These are phyloP conservation scores for Fusarium veterinarium DNA, from an alignment of 2,329 filamentous ascomycete species.

Conservation along the genomic window DNA sequence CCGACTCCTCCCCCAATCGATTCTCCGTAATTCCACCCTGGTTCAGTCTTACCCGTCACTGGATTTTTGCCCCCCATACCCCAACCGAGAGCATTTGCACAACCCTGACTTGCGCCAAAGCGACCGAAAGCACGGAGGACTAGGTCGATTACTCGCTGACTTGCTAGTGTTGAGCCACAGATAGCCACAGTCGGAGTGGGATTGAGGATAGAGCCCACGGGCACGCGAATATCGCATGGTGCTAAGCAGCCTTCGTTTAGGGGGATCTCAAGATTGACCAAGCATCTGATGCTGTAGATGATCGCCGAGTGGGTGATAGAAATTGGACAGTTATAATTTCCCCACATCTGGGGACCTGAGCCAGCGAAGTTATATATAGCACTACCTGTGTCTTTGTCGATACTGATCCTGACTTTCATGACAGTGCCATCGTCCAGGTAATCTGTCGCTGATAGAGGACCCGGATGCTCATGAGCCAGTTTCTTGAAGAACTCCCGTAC, in stretches of 20 bases:
- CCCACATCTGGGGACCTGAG: conserved; percentile 50
- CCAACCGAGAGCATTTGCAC: too few relatives aligned
- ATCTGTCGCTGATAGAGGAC: conserved; percentile 45
- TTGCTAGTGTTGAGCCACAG: conserved; percentile 70
- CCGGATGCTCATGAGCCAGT: conserved; percentile 58
- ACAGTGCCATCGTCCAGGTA: conserved; percentile 53
- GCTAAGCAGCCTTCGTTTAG: conserved; percentile 54
- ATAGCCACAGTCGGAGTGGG: conserved; percentile 50
- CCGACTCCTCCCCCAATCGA: too few relatives aligned
- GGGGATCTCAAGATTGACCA: conserved; percentile 52
- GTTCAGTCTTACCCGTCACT: too few relatives aligned
- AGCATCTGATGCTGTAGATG: conserved; percentile 53
- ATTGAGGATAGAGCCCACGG: conserved; percentile 48
- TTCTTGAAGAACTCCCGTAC: conserved; percentile 47
- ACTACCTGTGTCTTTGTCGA: conserved; percentile 46
- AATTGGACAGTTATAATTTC: conserved; percentile 52
- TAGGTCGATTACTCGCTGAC: conserved; percentile 49
- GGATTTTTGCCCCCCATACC: too few relatives aligned
- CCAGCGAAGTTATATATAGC: conserved; percentile 53
- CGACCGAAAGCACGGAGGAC: conserved; percentile 48
- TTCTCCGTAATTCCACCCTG: too few relatives aligned
- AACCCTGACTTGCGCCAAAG: conserved; percentile 44
- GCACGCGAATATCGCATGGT: conserved; percentile 50
- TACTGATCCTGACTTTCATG: conserved; percentile 48
- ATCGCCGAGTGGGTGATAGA: conserved; percentile 54